These are phyloP conservation scores for Diutina scorzettiae DNA, from an alignment of 1,139 yeast species.

Conservation along the genomic window DNA sequence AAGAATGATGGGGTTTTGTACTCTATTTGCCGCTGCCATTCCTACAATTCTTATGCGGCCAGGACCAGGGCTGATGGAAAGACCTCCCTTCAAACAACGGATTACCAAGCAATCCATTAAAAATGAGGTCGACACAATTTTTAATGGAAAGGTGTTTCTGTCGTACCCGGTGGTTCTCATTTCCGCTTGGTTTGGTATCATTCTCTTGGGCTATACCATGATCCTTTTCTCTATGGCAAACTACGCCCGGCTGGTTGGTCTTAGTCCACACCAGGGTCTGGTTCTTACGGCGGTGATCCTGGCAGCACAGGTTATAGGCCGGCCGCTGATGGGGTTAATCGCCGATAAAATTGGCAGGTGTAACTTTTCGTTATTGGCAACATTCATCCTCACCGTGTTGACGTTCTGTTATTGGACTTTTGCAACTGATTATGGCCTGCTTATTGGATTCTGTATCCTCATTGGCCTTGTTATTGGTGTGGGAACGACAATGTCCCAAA, in stretches of 20 bases:
- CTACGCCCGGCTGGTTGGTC: slow-evolving; percentile 49
- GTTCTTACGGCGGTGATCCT: slow-evolving; percentile 49
- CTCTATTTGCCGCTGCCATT: slow-evolving; percentile 27
- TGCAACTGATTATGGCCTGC: slow-evolving; percentile 35
- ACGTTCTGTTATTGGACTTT: slow-evolving; percentile 44
- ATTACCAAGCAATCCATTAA: slow-evolving; percentile 13
- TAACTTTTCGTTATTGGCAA: slow-evolving; percentile 30
- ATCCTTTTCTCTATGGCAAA: slow-evolving; percentile 51
- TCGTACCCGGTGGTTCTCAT: slow-evolving; percentile 23
- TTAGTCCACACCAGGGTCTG: slow-evolving; percentile 44
- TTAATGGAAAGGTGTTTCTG: slow-evolving; percentile 20
- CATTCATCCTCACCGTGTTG: slow-evolving; percentile 22
- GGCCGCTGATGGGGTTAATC: slow-evolving; percentile 48
- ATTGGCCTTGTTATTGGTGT: slow-evolving; percentile 48
- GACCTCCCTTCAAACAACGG: slow-evolving; percentile 15
- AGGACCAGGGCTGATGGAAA: slow-evolving; percentile 12
- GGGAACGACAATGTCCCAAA: slow-evolving; percentile 52
- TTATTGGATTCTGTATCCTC: slow-evolving; percentile 41
- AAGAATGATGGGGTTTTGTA: slow-evolving; percentile 43
- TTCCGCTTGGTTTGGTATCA: slow-evolving; percentile 46
- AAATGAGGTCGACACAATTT: slow-evolving; percentile 15
- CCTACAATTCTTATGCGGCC: slow-evolving; percentile 19
- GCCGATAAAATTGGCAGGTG: slow-evolving; percentile 51
- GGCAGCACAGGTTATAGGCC: slow-evolving; percentile 53
- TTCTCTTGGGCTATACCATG: slow-evolving; percentile 46